Evolutionary conservation across 805 yeast species (phyloP).

Genomic region (Zygotorulaspora danielsina): DNA sequence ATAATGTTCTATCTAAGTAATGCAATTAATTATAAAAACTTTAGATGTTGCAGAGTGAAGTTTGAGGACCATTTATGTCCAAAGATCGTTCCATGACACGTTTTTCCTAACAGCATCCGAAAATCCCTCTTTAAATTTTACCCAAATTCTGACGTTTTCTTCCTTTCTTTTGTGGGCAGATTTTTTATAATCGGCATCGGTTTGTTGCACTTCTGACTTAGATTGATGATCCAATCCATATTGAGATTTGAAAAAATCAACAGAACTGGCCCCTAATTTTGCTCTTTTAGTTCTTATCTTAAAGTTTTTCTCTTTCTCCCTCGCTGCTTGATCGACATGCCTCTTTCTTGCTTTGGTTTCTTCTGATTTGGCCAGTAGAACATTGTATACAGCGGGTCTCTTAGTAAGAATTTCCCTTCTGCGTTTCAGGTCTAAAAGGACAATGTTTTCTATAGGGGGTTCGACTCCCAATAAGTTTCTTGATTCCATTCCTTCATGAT

Average conservation of each 20-base stretch:
- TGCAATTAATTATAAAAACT: too few relatives aligned
- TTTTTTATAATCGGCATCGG: background rate
- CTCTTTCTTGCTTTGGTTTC: slow-evolving; percentile 34
- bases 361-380: slow-evolving; percentile 31
- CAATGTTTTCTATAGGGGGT: slow-evolving; percentile 31
- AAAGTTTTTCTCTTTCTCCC: slow-evolving; percentile 17
- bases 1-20: too few relatives aligned
- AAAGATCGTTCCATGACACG: slow-evolving; percentile 69
- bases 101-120: slow-evolving; percentile 87
- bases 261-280: slow-evolving; percentile 22
- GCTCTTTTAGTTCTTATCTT: slow-evolving; percentile 22
- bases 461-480: slow-evolving; percentile 21
- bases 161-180: slow-evolving; percentile 14
- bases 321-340: slow-evolving; percentile 24
- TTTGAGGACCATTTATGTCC: too few relatives aligned
- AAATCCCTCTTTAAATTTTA: slow-evolving; percentile 88
- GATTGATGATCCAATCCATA: slow-evolving; percentile 31
- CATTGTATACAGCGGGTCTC: slow-evolving; percentile 24
- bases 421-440: slow-evolving; percentile 24
- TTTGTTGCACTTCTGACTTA: background rate
- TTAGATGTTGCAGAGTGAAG: too few relatives aligned
- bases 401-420: slow-evolving; percentile 24
- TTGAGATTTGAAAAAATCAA: slow-evolving; percentile 44
- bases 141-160: slow-evolving; percentile 57
- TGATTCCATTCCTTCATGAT: slow-evolving; percentile 28